These are phyloP conservation scores for Solanum bulbocastanum DNA, from an alignment of 257 asterid genomes.

Conservation along the genomic window DNA sequence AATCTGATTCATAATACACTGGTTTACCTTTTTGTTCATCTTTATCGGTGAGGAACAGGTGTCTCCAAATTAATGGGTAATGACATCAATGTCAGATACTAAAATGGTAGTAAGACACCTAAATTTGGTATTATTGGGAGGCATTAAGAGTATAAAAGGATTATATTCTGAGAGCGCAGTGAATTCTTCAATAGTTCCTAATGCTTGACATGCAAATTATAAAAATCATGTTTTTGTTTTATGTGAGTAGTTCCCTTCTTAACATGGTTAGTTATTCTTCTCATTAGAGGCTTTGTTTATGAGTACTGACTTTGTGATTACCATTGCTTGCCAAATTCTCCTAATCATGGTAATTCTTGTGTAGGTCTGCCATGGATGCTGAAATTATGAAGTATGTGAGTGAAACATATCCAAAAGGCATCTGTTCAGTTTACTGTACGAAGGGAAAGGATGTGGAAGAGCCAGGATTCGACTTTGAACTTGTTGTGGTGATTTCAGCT, in stretches of 20 bases:
- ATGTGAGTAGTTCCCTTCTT: neutral
- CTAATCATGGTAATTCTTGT: conserved; percentile 10
- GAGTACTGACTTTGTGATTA: neutral
- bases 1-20: neutral
- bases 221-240: neutral
- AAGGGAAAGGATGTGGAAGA: conserved; percentile 81
- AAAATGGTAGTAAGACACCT: neutral
- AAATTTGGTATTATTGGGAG: neutral
- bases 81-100: neutral
- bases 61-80: neutral
- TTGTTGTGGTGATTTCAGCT: conserved; percentile 89
- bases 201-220: neutral
- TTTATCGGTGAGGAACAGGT: neutral
- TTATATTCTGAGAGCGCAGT: neutral
- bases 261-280: neutral
- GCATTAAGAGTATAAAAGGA: neutral
- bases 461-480: conserved; percentile 77
- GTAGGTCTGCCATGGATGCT: conserved; percentile 77
- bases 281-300: neutral
- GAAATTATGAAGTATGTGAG: conserved; percentile 75
- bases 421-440: conserved; percentile 72
- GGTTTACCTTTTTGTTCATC: neutral
- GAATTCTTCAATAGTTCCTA: neutral
- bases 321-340: neutral
- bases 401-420: conserved; percentile 87